Conservation (phyloP, 805 yeast species). For the Spathaspora arborariae region DNA sequence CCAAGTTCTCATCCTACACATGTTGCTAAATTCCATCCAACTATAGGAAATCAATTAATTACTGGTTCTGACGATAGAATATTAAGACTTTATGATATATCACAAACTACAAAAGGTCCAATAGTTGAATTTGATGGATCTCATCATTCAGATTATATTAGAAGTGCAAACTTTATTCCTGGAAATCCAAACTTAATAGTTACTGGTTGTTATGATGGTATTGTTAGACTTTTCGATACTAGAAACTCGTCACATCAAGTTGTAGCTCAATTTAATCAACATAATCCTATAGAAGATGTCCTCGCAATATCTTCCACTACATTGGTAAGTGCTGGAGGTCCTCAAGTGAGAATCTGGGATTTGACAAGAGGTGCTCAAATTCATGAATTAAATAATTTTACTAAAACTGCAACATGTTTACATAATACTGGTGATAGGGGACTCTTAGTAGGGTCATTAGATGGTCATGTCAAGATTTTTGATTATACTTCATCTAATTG, state of each 20-base stretch:
- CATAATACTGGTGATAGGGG: conserved; percentile 71
- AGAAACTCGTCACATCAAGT: conserved; percentile 47
- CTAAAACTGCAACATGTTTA: conserved; percentile 87
- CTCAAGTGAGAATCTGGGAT: conserved; percentile 88
- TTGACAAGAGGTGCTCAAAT: conserved; percentile 70
- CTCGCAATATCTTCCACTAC: conserved; percentile 73
- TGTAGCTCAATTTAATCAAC: conserved; percentile 65
- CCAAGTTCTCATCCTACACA: conserved; percentile 89
- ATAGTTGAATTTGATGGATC: conserved; percentile 51
- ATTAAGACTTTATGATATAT: conserved; percentile 84
- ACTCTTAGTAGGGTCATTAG: conserved; percentile 90
- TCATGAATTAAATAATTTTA: conserved; percentile 78
- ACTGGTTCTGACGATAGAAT: conserved; percentile 91
- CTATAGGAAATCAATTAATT: conserved; percentile 65
- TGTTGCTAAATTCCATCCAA: conserved; percentile 88
- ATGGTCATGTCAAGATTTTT: conserved; percentile 95
- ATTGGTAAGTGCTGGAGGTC: conserved; percentile 76
- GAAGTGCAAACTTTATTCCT: conserved; percentile 78
- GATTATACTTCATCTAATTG: conserved; percentile 69
- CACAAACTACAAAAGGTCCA: conserved; percentile 68
- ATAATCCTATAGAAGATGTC: conserved; percentile 77
- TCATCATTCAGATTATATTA: conserved; percentile 85
- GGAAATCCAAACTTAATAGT: conserved; percentile 72
- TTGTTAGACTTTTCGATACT: conserved; percentile 78
- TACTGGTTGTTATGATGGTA: conserved; percentile 93